phyloP scores from a whole-genome alignment of 345 rosid genomes.

The Pugionium cornutum region DNA sequence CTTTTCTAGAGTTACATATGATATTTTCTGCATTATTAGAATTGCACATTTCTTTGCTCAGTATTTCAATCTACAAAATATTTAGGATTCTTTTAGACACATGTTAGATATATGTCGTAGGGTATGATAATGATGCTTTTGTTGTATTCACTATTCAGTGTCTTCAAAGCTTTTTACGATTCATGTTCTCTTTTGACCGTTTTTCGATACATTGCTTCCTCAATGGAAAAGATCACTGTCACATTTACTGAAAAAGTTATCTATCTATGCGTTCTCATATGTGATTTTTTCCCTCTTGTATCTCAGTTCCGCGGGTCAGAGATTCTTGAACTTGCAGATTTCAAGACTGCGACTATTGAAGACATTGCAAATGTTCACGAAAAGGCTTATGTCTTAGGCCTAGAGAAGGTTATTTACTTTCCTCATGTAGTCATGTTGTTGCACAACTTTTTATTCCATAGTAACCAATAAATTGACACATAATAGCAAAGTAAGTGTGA shows the following conservation, averaged over 20 bases:
- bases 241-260: background rate
- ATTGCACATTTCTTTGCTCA: background rate
- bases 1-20: background rate
- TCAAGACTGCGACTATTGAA: conserved; percentile 73
- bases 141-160: no score
- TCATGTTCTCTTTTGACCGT: no score
- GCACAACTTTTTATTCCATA: background rate
- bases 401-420: conserved; percentile 65
- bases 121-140: no score
- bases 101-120: no score
- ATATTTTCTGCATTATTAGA: conserved; percentile 10
- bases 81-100: no score
- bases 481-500: conserved; percentile 1
- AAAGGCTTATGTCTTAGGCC: conserved; percentile 75
- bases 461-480: conserved; percentile 2
- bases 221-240: background rate
- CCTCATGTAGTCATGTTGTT: background rate
- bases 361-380: conserved; percentile 78
- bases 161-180: no score
- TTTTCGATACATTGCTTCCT: background rate
- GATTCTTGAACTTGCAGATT: conserved; percentile 62
- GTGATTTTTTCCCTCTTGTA: conserved; percentile 4
- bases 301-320: conserved; percentile 73
- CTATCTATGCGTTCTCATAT: conserved; percentile 2
- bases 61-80: no score